Conservation (phyloP, 768 basidiomycete species). For the Tylopilus plumbeoviolaceoides region DNA sequence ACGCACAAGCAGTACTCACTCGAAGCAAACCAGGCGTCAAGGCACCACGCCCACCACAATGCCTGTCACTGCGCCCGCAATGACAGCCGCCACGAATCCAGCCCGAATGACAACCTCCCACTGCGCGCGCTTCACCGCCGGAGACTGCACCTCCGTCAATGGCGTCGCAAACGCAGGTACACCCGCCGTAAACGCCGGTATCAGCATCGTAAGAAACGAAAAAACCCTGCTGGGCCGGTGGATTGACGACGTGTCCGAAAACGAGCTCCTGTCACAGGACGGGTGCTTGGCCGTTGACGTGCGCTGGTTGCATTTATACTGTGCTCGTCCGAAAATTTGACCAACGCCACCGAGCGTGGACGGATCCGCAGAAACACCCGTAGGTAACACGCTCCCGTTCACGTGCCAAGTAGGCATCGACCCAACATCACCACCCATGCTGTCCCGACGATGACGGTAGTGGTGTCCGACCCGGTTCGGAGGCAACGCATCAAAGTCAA, state of each 20-base stretch:
- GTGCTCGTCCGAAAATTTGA: conserved; percentile 19
- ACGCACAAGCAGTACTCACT: neutral
- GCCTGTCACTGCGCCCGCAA: conserved; percentile 31
- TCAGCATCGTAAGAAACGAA: conserved; percentile 8
- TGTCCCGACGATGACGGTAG: neutral
- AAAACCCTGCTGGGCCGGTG: neutral
- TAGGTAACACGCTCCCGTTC: neutral
- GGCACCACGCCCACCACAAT: conserved; percentile 21
- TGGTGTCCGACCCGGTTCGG: neutral
- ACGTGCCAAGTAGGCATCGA: no score
- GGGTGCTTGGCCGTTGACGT: neutral
- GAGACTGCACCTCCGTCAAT: conserved; percentile 64
- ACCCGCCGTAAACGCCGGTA: conserved; percentile 31
- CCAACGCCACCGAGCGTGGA: neutral
- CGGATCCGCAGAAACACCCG: neutral
- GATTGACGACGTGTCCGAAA: neutral
- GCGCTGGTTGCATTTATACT: conserved; percentile 30
- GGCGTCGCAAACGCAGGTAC: conserved; percentile 73
- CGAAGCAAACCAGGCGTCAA: neutral
- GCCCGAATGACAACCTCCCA: conserved; percentile 81
- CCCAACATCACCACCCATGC: neutral
- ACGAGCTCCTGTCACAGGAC: neutral
- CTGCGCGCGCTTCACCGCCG: conserved; percentile 71
- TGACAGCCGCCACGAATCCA: conserved; percentile 42
- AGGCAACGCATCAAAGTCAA: conserved; percentile 30